Evolutionary conservation across 2,329 filamentous ascomycete genomes (phyloP).

Genomic region (Capronia americana): DNA sequence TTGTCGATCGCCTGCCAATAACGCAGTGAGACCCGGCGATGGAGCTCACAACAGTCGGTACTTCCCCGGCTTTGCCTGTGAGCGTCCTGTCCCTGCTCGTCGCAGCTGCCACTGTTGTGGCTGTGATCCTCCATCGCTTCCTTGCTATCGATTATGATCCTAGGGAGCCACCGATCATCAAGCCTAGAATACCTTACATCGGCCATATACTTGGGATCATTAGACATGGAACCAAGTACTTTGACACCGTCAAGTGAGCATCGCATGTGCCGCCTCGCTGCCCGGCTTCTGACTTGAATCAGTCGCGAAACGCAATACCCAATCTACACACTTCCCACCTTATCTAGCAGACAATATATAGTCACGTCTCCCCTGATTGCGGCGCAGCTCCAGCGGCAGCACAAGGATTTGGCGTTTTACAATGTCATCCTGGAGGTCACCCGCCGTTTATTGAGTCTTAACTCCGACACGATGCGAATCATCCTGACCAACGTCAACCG

Average conservation of each 20-base stretch:
- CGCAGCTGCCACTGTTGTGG: background rate
- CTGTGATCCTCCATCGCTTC: constrained; percentile 2
- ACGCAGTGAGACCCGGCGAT: background rate
- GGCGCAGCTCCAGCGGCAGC: constrained; percentile 14
- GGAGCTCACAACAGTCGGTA: constrained; percentile 1
- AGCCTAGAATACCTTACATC: constrained; percentile 13
- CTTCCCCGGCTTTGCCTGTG: constrained; percentile 2
- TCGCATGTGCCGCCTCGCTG: background rate
- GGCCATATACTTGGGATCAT: constrained; percentile 22
- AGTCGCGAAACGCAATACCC: constrained; percentile 17
- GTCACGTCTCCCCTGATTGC: constrained; percentile 20
- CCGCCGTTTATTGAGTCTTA: constrained; percentile 6
- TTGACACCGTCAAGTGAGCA: constrained; percentile 18
- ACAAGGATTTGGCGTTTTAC: constrained; percentile 22
- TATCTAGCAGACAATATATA: constrained; percentile 18
- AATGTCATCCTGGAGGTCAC: constrained; percentile 21
- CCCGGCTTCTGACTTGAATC: constrained; percentile 2
- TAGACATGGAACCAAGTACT: constrained; percentile 17
- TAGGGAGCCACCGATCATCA: constrained; percentile 18
- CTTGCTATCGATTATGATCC: constrained; percentile 17
- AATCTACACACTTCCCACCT: constrained; percentile 19
- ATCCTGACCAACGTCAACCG: constrained; percentile 19
- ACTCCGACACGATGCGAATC: constrained; percentile 13
- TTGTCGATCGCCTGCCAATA: background rate
- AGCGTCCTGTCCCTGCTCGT: constrained; percentile 15